These are phyloP conservation scores for Hypomyces rosellus DNA, from an alignment of 2,329 filamentous ascomycete species.

Conservation along the genomic window DNA sequence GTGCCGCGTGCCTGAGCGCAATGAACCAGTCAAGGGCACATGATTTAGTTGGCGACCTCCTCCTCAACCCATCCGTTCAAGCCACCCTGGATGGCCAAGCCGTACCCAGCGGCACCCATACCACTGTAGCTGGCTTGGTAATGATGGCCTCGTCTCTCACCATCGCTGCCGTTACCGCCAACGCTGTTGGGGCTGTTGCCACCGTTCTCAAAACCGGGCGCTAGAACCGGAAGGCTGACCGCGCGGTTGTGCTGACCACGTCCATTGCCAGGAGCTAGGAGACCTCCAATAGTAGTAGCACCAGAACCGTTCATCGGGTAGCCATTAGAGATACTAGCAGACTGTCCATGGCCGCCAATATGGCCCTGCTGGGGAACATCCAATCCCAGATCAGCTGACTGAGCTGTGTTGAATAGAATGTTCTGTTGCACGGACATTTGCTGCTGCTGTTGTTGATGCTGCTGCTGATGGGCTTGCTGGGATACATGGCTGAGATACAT, in stretches of 20 bases:
- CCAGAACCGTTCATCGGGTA: conserved; percentile 50
- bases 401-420: conserved; percentile 70
- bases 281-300: conserved; percentile 66
- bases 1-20: conserved; percentile 10
- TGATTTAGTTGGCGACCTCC: conserved; percentile 51
- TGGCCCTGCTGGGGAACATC: conserved; percentile 56
- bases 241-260: conserved; percentile 67
- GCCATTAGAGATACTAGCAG: conserved; percentile 60
- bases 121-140: conserved; percentile 59
- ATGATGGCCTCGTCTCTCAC: conserved; percentile 57
- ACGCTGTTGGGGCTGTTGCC: conserved; percentile 45
- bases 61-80: conserved; percentile 64
- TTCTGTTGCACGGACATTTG: conserved; percentile 70
- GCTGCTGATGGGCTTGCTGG: conserved; percentile 65
- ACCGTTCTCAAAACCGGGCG: conserved; percentile 57
- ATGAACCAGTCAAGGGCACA: conserved; percentile 22
- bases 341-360: conserved; percentile 57
- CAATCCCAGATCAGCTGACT: conserved; percentile 50
- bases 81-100: conserved; percentile 56
- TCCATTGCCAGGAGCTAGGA: conserved; percentile 64
- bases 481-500: conserved; percentile 86
- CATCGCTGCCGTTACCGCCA: conserved; percentile 40
- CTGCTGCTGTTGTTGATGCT: conserved; percentile 68
- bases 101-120: conserved; percentile 51
- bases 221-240: conserved; percentile 75